Evolutionary conservation across 2,329 filamentous ascomycete species (phyloP).

Genomic region (Aspergillus proliferans): DNA sequence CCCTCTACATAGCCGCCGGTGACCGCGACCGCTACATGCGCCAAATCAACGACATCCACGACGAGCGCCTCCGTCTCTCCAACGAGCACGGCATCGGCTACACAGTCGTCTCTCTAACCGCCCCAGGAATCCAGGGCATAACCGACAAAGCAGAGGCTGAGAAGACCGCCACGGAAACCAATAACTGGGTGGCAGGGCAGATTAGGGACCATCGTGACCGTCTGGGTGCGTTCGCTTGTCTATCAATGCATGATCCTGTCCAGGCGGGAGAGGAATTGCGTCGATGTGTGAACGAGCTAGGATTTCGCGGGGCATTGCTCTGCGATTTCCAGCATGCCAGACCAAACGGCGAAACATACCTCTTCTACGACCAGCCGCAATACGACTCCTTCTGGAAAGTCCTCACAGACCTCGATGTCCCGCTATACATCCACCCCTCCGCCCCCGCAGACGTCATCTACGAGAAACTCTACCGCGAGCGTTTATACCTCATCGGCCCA

Average conservation of each 20-base stretch:
- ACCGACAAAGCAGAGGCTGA: slow-evolving; percentile 41
- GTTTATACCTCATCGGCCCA: slow-evolving; percentile 56
- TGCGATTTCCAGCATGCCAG: slow-evolving; percentile 58
- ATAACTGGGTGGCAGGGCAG: slow-evolving; percentile 41
- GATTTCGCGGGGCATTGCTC: slow-evolving; percentile 59
- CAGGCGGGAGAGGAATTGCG: slow-evolving; percentile 35
- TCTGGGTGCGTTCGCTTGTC: slow-evolving; percentile 41
- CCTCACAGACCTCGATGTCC: slow-evolving; percentile 55
- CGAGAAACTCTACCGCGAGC: slow-evolving; percentile 54
- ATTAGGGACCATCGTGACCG: slow-evolving; percentile 39
- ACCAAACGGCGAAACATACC: slow-evolving; percentile 52
- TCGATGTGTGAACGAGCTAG: slow-evolving; percentile 49
- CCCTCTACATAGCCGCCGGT: slow-evolving; percentile 35
- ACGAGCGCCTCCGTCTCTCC: slow-evolving; percentile 31
- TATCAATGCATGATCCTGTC: slow-evolving; percentile 37
- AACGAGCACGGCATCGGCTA: slow-evolving; percentile 44
- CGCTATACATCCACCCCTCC: slow-evolving; percentile 59
- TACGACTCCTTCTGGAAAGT: slow-evolving; percentile 57
- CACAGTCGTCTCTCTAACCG: slow-evolving; percentile 45
- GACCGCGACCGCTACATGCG: slow-evolving; percentile 26
- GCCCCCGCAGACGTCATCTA: slow-evolving; percentile 52
- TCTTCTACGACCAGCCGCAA: slow-evolving; percentile 58
- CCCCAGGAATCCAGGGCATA: slow-evolving; percentile 45
- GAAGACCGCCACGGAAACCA: slow-evolving; percentile 40
- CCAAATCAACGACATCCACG: slow-evolving; percentile 38